These are phyloP conservation scores for button mushroom (Agaricus bisporus) DNA, from an alignment of 768 basidiomycete species.

Conservation along the genomic window DNA sequence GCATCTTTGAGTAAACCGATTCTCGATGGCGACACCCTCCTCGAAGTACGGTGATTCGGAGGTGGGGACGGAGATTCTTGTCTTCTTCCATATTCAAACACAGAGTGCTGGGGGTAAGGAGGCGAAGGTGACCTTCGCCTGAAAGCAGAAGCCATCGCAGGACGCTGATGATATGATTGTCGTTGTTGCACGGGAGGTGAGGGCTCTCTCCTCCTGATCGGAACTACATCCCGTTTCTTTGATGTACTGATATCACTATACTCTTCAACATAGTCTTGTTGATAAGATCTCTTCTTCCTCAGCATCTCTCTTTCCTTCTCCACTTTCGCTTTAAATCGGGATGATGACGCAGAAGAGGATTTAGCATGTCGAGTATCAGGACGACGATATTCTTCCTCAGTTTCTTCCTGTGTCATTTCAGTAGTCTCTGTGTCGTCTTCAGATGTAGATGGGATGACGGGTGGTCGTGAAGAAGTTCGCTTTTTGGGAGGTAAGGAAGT, in stretches of 20 bases:
- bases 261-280: constrained; percentile 16
- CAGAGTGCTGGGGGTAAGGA: background rate
- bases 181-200: constrained; percentile 9
- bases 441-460: constrained; percentile 3
- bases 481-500: constrained; percentile 10
- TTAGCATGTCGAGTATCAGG: background rate
- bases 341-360: constrained; percentile 4
- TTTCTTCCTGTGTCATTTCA: constrained; percentile 1
- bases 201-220: constrained; percentile 18
- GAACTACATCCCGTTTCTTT: constrained; percentile 12
- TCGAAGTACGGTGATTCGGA: background rate
- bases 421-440: constrained; percentile 7
- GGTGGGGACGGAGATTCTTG: background rate
- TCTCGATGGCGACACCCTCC: constrained; percentile 5
- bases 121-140: constrained; percentile 4
- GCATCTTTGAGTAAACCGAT: constrained; percentile 8
- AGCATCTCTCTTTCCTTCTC: constrained; percentile 10
- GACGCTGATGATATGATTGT: constrained; percentile 4
- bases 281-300: constrained; percentile 7
- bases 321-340: constrained; percentile 9
- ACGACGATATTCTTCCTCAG: constrained; percentile 3
- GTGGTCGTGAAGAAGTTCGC: background rate
- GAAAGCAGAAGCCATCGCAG: background rate
- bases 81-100: background rate
- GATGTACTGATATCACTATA: constrained; percentile 17